Conservation (phyloP, 148 eudicot genomes). For the Cornus florida region DNA sequence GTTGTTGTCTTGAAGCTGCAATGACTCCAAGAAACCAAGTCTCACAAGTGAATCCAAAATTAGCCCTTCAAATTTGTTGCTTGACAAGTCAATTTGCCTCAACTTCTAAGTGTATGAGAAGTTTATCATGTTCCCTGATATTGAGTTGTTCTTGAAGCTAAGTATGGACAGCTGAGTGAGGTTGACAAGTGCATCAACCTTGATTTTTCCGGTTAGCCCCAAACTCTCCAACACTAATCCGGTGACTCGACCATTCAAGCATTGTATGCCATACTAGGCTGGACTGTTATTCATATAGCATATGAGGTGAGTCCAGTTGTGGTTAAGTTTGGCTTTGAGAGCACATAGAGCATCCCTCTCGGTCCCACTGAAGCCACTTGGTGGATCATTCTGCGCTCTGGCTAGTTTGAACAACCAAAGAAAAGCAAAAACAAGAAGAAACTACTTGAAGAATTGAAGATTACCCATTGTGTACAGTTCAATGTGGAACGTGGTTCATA, state of each 20-base stretch:
- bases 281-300: slow-evolving; percentile 24
- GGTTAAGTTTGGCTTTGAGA: slow-evolving; percentile 11
- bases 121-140: slow-evolving; percentile 33
- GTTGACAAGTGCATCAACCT: slow-evolving; percentile 23
- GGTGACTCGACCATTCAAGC: slow-evolving; percentile 28
- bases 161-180: slow-evolving; percentile 26
- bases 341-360: slow-evolving; percentile 40
- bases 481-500: no score
- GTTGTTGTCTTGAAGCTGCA: slow-evolving; percentile 36
- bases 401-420: not conserved
- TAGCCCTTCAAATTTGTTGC: slow-evolving; percentile 28
- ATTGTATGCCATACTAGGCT: slow-evolving; percentile 26
- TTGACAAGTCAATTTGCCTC: slow-evolving; percentile 30
- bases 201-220: slow-evolving; percentile 24
- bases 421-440: slow-evolving; percentile 2
- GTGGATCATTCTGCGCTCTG: not conserved
- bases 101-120: slow-evolving; percentile 26
- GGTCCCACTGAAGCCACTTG: slow-evolving; percentile 1
- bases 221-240: slow-evolving; percentile 28
- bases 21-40: slow-evolving; percentile 26
- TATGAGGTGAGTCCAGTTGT: slow-evolving; percentile 26
- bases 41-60: slow-evolving; percentile 28
- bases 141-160: slow-evolving; percentile 36
- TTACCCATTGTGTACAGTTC: no score
- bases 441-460: slow-evolving; percentile 9